Conservation (phyloP, 1,139 yeast genomes). For the Geotrichum klebahnii region DNA sequence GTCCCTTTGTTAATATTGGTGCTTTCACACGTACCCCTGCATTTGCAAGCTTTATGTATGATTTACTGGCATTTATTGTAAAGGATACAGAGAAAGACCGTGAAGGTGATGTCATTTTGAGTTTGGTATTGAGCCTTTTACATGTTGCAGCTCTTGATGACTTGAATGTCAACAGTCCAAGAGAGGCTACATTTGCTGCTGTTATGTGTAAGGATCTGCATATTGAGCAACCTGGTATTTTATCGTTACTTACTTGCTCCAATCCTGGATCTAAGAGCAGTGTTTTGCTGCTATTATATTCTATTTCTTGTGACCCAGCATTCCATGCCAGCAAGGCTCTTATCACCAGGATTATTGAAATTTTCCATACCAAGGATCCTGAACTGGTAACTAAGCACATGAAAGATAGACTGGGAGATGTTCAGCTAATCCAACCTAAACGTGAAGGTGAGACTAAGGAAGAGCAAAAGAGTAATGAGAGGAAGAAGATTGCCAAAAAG, state of each 20-base stretch:
- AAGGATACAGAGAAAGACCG: constrained; percentile 21
- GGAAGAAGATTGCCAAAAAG: constrained; percentile 52
- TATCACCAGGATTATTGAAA: constrained; percentile 23
- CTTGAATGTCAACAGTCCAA: constrained; percentile 22
- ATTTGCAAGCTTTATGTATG: constrained; percentile 35
- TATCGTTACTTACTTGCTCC: neutral
- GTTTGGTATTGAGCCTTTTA: constrained; percentile 60
- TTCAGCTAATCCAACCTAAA: constrained; percentile 13
- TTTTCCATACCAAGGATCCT: constrained; percentile 22
- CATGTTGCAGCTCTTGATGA: constrained; percentile 52
- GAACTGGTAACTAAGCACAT: constrained; percentile 15
- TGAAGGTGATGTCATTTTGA: constrained; percentile 47
- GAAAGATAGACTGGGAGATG: constrained; percentile 8
- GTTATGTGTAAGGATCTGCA: constrained; percentile 18
- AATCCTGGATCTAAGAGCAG: neutral
- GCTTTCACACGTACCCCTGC: constrained; percentile 38
- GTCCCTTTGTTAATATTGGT: constrained; percentile 37
- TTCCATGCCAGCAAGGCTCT: constrained; percentile 19
- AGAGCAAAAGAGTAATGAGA: constrained; percentile 21
- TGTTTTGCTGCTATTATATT: constrained; percentile 5
- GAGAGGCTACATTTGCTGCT: constrained; percentile 18
- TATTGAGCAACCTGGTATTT: constrained; percentile 10
- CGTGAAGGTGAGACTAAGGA: constrained; percentile 18
- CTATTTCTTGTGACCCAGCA: constrained; percentile 7
- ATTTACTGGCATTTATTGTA: constrained; percentile 26